Conservation (phyloP, 192 early-diverging fungal species). For the Helicostylum pulchrum region DNA sequence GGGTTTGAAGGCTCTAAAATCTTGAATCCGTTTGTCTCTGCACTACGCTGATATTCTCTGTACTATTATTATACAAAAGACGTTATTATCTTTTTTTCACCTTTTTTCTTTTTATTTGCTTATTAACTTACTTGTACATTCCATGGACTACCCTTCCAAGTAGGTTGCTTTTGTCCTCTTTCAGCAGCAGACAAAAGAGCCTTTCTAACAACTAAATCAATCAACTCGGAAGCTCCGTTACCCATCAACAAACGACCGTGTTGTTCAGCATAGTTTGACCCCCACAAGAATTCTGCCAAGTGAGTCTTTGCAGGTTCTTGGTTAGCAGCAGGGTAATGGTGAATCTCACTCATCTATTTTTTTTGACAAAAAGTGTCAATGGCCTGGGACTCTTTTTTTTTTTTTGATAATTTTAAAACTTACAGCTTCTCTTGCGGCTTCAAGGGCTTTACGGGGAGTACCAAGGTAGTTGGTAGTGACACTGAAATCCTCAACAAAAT, state of each 20-base stretch:
- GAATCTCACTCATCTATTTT: constrained; percentile 38
- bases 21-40: constrained; percentile 67
- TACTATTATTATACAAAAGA: constrained; percentile 52
- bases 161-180: constrained; percentile 47
- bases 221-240: constrained; percentile 88
- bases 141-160: constrained; percentile 88
- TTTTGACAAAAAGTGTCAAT: not conserved
- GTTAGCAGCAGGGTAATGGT: constrained; percentile 90
- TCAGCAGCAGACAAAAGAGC: constrained; percentile 35
- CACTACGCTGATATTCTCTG: constrained; percentile 88
- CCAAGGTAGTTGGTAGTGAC: constrained; percentile 90
- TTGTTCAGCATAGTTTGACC: constrained; percentile 51
- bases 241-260: constrained; percentile 72
- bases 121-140: constrained; percentile 53
- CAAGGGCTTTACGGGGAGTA: constrained; percentile 68
- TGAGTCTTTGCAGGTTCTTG: constrained; percentile 87
- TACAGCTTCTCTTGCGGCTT: constrained; percentile 72
- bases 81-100: not conserved
- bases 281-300: constrained; percentile 79
- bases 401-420: constrained; percentile 21
- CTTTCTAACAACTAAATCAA: constrained; percentile 82
- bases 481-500: constrained; percentile 91
- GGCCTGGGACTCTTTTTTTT: not conserved
- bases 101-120: not conserved
- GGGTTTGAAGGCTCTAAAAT: constrained; percentile 56